Evolutionary conservation across 164 flowering plant genomes (phyloP).

Genomic region (Macadamia integrifolia): DNA sequence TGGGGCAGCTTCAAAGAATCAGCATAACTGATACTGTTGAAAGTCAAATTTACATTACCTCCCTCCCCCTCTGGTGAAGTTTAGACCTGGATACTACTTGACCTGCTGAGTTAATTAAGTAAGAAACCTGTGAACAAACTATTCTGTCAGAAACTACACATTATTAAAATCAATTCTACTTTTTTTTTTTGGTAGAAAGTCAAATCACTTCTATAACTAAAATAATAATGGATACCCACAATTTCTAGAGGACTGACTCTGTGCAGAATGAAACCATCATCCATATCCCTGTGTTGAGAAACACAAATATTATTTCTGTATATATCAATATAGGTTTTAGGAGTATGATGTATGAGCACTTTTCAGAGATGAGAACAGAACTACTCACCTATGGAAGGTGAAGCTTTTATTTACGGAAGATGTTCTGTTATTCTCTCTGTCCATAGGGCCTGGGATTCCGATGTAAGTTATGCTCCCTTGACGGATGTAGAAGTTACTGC

Average conservation of each 20-base stretch:
- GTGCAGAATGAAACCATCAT: slow-evolving; percentile 56
- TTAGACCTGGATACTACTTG: slow-evolving; percentile 25
- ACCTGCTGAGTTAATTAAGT: slow-evolving; percentile 35
- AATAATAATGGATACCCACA: slow-evolving; percentile 30
- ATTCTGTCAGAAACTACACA: slow-evolving; percentile 4
- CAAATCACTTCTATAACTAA: background rate
- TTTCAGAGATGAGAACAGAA: background rate
- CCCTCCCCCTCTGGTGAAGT: slow-evolving; percentile 40
- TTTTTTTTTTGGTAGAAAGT: no score
- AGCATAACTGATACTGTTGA: background rate
- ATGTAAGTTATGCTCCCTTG: slow-evolving; percentile 32
- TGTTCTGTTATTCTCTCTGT: slow-evolving; percentile 11
- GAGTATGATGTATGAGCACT: background rate
- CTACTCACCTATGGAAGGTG: slow-evolving; percentile 20
- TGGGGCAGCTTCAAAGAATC: background rate
- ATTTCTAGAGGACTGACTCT: slow-evolving; percentile 49
- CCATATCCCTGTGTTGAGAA: slow-evolving; percentile 26
- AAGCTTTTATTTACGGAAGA: slow-evolving; percentile 14
- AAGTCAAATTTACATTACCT: slow-evolving; percentile 26
- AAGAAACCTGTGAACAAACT: slow-evolving; percentile 40
- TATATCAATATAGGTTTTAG: background rate
- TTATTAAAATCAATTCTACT: background rate
- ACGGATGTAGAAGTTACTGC: slow-evolving; percentile 19
- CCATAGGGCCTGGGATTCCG: slow-evolving; percentile 20
- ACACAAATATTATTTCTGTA: background rate